Percentiles rank a stretch among this genome's conserved stretches.
Conservation (phyloP, 192 early-diverging fungal species). For the Coemansia sp. region DNA sequence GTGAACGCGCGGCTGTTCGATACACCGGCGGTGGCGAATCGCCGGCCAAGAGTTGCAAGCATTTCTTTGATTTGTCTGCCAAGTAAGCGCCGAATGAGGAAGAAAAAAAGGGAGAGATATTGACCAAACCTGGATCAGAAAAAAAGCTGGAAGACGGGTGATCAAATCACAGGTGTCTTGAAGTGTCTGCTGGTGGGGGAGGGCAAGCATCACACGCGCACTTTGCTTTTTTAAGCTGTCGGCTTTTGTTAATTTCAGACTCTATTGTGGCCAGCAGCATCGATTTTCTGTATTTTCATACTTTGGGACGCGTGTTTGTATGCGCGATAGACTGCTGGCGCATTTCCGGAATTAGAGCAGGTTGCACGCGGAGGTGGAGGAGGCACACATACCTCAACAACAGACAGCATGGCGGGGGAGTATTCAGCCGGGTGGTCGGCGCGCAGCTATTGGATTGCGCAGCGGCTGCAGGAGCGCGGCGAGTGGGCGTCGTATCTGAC, state of each 20-base stretch:
- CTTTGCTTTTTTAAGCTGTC: background rate
- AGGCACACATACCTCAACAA: too few species aligned
- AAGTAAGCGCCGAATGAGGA: too few species aligned
- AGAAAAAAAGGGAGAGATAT: too few species aligned
- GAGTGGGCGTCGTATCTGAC: conserved; percentile 38
- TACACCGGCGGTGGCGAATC: background rate
- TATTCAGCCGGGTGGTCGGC: conserved; percentile 16
- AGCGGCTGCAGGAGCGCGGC: conserved; percentile 25
- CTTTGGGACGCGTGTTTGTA: too few species aligned
- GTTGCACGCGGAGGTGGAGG: too few species aligned
- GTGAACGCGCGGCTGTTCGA: conserved; percentile 19
- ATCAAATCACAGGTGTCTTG: background rate
- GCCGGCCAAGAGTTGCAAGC: conserved; percentile 23
- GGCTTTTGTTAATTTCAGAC: too few species aligned
- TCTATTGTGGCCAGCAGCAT: too few species aligned
- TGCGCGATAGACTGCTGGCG: too few species aligned
- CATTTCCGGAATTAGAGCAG: too few species aligned
- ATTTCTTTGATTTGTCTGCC: background rate
- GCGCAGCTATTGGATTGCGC: conserved; percentile 48
- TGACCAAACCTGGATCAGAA: too few species aligned
- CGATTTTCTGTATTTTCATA: too few species aligned
- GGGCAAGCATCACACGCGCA: background rate
- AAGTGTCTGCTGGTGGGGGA: background rate
- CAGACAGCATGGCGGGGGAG: conserved; percentile 1
- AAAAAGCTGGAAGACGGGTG: background rate